phyloP scores from a whole-genome alignment of 306 rosid species.

The Vigna reflexopilosa region DNA sequence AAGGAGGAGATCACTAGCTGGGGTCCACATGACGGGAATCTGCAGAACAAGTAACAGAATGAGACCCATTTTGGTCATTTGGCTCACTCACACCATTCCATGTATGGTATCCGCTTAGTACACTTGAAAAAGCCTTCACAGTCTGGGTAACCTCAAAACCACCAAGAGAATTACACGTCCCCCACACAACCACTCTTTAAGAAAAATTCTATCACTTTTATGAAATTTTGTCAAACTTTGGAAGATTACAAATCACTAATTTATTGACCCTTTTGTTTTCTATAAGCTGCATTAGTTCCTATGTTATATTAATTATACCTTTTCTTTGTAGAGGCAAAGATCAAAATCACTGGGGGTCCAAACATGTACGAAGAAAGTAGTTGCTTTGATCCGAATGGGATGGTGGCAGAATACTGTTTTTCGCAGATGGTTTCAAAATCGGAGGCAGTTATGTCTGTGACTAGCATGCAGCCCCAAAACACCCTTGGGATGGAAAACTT shows the following conservation, averaged over 20 bases:
- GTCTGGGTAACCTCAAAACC: background rate
- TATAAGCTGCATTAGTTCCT: no score
- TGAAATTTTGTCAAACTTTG: background rate
- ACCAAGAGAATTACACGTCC: background rate
- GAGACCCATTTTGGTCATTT: conserved; percentile 33
- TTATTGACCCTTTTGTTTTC: background rate
- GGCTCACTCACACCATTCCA: conserved; percentile 2
- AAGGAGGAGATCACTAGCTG: conserved; percentile 33
- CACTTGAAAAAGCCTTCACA: background rate
- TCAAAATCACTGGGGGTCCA: background rate
- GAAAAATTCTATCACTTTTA: background rate
- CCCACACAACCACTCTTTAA: background rate
- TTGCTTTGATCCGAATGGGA: conserved; percentile 42
- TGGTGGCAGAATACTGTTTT: conserved; percentile 40
- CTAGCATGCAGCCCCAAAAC: conserved; percentile 7
- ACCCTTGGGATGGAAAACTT: conserved; percentile 33
- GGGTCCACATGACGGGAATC: conserved; percentile 38
- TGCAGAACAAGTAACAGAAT: conserved; percentile 37
- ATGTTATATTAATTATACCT: no score
- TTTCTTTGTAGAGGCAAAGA: background rate
- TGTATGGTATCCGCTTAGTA: background rate
- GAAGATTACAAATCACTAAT: background rate
- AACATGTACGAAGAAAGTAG: conserved; percentile 44
- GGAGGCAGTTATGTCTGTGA: conserved; percentile 26
- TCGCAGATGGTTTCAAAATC: conserved; percentile 36